Evolutionary conservation across 345 rosid genomes (phyloP), one percentile per base, ranked within the genome.

Genomic region (Mangifera indica): DNA sequence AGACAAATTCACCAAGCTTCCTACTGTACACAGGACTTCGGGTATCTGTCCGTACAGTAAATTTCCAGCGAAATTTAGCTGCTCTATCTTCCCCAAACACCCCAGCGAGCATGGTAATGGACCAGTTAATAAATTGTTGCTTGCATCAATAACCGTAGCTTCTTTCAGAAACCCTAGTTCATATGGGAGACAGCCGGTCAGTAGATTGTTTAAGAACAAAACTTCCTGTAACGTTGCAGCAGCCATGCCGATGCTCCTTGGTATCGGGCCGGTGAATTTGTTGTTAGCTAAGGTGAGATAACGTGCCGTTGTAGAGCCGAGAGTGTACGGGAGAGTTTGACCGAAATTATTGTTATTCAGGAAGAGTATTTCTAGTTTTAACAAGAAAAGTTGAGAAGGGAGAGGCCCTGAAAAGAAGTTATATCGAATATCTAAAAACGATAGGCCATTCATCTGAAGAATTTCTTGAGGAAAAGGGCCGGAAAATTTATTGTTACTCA

Each of bases 281-380:
- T 85, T 85, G 78, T 81, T 76, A 21, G 87, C 89, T 11, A 83
- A 60, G 11, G 85, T 76, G 51, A 85, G 80, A 64, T 79, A 81
- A 14, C 63, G 64, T 20, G 70, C 84, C 2, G 76, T 72, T 11
- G 82, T 70, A 21, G 77, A 55, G 2, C 87, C 84, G 3, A 86
- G 49, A 67, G 66, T 78, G 10, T 74, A 52, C 1, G 87, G 87
- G 18, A 83, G 72, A 11, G 7, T 44, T 32, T 58, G 81, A 21
- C 32, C 57, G 77, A 86, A 86, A 10, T 69, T 62, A 69, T 86
- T 86, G 81, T 83, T 76, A 78, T 83, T 86, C 55, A 86, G 72
- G 70, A 81, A 81, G 20, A 86, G 80, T 4, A 45, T 73, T 24
- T 78, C 77, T 18, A 86, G 77, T 17, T 45, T 2, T 72, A 58